Base-by-base conservation (phyloP, 306 rosid species). In the Alnus rubra region DNA sequence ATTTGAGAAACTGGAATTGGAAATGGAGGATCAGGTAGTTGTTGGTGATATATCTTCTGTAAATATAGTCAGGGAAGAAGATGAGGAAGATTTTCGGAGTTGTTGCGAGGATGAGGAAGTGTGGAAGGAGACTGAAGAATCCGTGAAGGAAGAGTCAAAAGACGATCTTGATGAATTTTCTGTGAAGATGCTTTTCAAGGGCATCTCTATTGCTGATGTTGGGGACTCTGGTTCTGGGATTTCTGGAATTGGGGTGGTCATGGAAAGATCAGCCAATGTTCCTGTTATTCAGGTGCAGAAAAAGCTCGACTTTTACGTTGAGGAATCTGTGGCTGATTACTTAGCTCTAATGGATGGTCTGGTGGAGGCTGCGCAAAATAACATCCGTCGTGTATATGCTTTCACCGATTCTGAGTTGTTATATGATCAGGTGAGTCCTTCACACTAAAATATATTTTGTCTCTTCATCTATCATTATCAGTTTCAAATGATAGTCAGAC, bases 211-310 rank as follows among this genome's bases (percentile, higher is more conserved):
- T n/a, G 77, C 85, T 53, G 93, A 88, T 69, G 64, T 84, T 69
- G 97, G 88, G 54, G 92, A 88, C 69, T 83, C 91, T 28, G 64
- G 72, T 81, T 88, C 89, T 52, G 95, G 95, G 69, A 76, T 87
- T 86, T 89, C 98, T 78, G 98, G 98, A 54, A 94, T 94, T 86
- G 97, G 98, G n/a, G 97, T 94, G 71, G 76, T 88, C 39, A 92
- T 94, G 90, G 97, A 94, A 83, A 89, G 92, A 68, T 73, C 93
- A 71, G 73, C 86, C 8, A 65, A 69, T 67, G 77, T 79, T 62
- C 88, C 89, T 47, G 86, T 71, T 67, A 82, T 92, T 74, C 89
- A 88, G 85, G 93, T 94, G 75, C 98, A 94, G 87, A 92, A 94
- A 78, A 92, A 82, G 79, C 98, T 94, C 78, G 94, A 94, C 8